A percentile compares a stretch with the other conserved stretches of the same genome.
phyloP scores from a whole-genome alignment of 2,329 filamentous ascomycete genomes.

The Stachybotrys chlorohalonatus region DNA sequence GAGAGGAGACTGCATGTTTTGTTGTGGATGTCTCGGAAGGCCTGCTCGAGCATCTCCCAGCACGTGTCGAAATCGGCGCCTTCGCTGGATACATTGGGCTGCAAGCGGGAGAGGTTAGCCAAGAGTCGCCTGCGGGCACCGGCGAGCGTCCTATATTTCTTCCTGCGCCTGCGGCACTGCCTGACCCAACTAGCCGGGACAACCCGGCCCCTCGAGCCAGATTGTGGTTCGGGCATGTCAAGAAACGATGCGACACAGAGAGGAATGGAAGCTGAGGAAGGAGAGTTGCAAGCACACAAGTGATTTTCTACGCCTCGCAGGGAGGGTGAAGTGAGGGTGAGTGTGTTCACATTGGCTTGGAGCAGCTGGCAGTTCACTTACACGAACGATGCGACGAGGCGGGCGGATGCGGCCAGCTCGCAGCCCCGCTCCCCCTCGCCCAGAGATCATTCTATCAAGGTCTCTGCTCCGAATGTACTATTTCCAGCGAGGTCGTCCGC shows the following conservation, averaged over 20 bases:
- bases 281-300: background rate
- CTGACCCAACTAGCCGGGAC: background rate
- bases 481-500: background rate
- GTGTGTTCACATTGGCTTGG: too few species aligned
- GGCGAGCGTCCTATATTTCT: background rate
- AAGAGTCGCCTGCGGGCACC: background rate
- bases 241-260: background rate
- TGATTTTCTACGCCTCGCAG: background rate
- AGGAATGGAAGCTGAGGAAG: background rate
- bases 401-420: constrained; percentile 31
- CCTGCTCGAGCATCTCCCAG: constrained; percentile 69
- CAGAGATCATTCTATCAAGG: constrained; percentile 33
- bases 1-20: constrained; percentile 85
- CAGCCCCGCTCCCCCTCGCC: constrained; percentile 33
- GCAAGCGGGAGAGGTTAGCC: constrained; percentile 12
- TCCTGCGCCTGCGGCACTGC: background rate
- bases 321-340: too few species aligned
- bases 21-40: constrained; percentile 80
- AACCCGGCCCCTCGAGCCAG: background rate
- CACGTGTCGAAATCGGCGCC: constrained; percentile 74
- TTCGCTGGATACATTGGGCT: constrained; percentile 36
- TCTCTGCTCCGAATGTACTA: background rate
- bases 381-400: constrained; percentile 31
- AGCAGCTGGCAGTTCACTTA: constrained; percentile 16
- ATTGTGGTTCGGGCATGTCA: background rate